A percentile compares a stretch with the other conserved stretches of the same genome.
Conservation (phyloP, 371 early-diverging fungal species). For the Mortierella sp. region DNA sequence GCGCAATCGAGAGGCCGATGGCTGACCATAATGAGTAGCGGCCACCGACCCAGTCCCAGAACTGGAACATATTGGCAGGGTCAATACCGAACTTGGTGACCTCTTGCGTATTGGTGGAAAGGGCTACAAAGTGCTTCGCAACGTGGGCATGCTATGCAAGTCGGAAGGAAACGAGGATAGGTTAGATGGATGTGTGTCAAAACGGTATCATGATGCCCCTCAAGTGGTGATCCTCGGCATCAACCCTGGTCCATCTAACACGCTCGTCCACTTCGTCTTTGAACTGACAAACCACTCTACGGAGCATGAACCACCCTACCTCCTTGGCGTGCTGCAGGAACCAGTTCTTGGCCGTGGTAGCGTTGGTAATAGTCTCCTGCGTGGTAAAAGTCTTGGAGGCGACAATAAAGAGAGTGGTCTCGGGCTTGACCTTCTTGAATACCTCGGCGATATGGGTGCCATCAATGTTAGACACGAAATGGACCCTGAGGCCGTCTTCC, state of each 20-base stretch:
- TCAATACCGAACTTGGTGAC: conserved; percentile 95
- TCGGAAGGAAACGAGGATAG: neutral
- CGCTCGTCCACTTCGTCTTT: too few relatives aligned
- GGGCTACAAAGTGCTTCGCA: conserved; percentile 98
- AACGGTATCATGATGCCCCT: neutral
- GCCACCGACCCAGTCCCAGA: conserved; percentile 99
- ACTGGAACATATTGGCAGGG: conserved; percentile 96
- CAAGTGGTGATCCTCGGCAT: too few relatives aligned
- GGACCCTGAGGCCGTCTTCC: conserved; percentile 75
- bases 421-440: conserved; percentile 87
- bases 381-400: conserved; percentile 99
- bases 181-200: too few relatives aligned
- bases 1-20: conserved; percentile 96
- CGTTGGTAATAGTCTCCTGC: conserved; percentile 98
- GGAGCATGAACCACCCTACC: conserved; percentile 57
- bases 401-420: conserved; percentile 96
- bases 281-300: too few relatives aligned
- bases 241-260: too few relatives aligned
- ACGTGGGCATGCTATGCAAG: conserved; percentile 74
- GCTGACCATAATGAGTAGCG: conserved; percentile 99
- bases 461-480: conserved; percentile 99
- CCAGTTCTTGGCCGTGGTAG: conserved; percentile 94
- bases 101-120: conserved; percentile 95
- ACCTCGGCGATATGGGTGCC: conserved; percentile 96
- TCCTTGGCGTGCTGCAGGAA: conserved; percentile 88